Evolutionary conservation across 192 early-diverging fungal species (phyloP).

Genomic region (Coemansia sp.): DNA sequence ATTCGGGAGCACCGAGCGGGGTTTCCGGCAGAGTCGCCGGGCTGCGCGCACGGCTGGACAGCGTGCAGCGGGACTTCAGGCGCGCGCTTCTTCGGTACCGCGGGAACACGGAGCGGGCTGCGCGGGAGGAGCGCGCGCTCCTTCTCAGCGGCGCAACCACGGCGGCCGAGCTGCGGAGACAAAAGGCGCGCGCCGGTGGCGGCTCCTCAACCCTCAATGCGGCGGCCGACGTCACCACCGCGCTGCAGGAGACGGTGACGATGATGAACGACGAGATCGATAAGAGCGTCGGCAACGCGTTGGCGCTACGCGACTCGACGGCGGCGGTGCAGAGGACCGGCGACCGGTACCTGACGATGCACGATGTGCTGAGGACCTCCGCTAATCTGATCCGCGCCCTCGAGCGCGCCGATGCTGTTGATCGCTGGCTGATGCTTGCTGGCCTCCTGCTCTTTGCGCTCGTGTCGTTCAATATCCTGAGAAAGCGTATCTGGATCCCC

Average conservation of each 20-base stretch:
- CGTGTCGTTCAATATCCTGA: slow-evolving; percentile 48
- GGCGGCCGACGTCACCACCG: slow-evolving; percentile 46
- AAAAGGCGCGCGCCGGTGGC: slow-evolving; percentile 31
- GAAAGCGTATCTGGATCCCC: slow-evolving; percentile 53
- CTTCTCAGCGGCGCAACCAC: slow-evolving; percentile 45
- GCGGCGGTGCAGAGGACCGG: slow-evolving; percentile 27
- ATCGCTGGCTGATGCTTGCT: slow-evolving; percentile 52
- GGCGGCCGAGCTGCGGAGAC: slow-evolving; percentile 45
- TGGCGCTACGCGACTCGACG: slow-evolving; percentile 42
- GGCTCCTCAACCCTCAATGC: slow-evolving; percentile 28
- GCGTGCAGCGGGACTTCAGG: slow-evolving; percentile 33
- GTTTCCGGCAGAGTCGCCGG: background rate
- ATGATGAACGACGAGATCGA: slow-evolving; percentile 56
- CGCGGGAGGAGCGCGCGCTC: slow-evolving; percentile 35
- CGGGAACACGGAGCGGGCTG: slow-evolving; percentile 15
- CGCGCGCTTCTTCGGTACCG: slow-evolving; percentile 35
- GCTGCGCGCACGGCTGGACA: slow-evolving; percentile 1
- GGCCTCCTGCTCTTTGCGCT: slow-evolving; percentile 41
- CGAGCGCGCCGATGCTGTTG: slow-evolving; percentile 46
- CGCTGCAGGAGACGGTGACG: slow-evolving; percentile 50
- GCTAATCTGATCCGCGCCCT: slow-evolving; percentile 32
- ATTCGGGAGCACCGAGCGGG: background rate
- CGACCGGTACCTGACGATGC: slow-evolving; percentile 34
- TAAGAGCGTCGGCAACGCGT: slow-evolving; percentile 47
- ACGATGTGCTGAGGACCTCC: slow-evolving; percentile 39